A percentile compares a stretch with the other conserved stretches of the same genome.
phyloP scores from a whole-genome alignment of 225 moss, liverwort and hornwort species.

The Polytrichum formosum region DNA sequence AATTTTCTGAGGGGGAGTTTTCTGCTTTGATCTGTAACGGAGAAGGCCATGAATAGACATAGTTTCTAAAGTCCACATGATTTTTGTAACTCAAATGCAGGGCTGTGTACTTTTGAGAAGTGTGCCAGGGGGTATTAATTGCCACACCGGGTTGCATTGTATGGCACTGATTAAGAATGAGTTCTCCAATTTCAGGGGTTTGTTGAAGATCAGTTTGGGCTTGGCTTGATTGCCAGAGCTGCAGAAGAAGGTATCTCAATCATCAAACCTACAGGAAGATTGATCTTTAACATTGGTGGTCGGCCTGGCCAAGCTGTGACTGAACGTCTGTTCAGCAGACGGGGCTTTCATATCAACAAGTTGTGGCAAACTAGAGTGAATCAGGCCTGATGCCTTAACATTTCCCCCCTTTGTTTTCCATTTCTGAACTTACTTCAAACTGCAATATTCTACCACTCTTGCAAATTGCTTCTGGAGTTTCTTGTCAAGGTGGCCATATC shows the following conservation, averaged over 20 bases:
- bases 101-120: no score
- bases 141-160: no score
- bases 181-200: slow-evolving; percentile 60
- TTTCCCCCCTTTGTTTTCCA: slow-evolving; percentile 5
- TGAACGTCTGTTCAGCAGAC: slow-evolving; percentile 80
- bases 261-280: slow-evolving; percentile 79
- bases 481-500: no score
- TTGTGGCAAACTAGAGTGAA: slow-evolving; percentile 98
- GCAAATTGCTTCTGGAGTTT: no score
- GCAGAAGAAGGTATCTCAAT: slow-evolving; percentile 94
- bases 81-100: no score
- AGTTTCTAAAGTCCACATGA: no score
- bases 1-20: neutral
- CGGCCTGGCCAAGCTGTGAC: slow-evolving; percentile 98
- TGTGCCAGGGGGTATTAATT: no score
- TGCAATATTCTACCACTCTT: no score
- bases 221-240: slow-evolving; percentile 93
- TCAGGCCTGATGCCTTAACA: slow-evolving; percentile 50
- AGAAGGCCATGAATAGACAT: no score
- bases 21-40: no score
- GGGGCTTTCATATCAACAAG: slow-evolving; percentile 88
- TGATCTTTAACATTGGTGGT: slow-evolving; percentile 98
- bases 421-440: no score
- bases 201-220: slow-evolving; percentile 98
- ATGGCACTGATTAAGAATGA: no score